Base-by-base conservation (phyloP, 495 filamentous ascomycete genomes). In the Penicillium paxilli region DNA sequence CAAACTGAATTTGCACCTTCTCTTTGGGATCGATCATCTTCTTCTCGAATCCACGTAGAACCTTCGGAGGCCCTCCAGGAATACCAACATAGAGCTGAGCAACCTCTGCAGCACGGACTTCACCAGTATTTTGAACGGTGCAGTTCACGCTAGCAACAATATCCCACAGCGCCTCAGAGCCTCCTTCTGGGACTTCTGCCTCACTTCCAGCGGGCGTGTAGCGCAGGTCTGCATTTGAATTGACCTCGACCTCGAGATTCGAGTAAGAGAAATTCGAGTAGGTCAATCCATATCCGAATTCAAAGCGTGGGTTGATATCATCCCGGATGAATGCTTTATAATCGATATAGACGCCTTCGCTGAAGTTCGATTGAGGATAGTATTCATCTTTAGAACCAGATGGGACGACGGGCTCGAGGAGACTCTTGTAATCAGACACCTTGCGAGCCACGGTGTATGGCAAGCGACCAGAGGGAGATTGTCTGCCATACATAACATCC, bases 391-490 rank as follows among this genome's bases (percentile, higher is more conserved):
- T 8, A 9, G 40, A 11, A 5, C 20, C 40, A 5, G 40, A 22
- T 5, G 17, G 10, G n/a, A 42, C 7, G 9, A 42, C 40, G 7
- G 40, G 40, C 40, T 42, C 40, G 23, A 85, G 61, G 0, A 86
- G 54, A 16, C 81, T 82, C 42, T 81, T 76, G 49, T 82, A 72
- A 3, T 90, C 81, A 49, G 84, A 64, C 0, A 80, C 86, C 81
- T 84, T 77, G 52, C 86, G 89, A 17, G 82, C 89, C 54, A 92
- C 83, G 0, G 89, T 92, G 68, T 87, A 92, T 0, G 88, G 87
- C 0, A 92, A 70, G 24, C 81, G 82, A 22, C 89, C 91, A 5
- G 83, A 87, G 0, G 89, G 88, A 51, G 87, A 87, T 24, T 79
- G 65, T 54, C 82, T 79, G 8, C 89, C 89, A 40, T 90, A 86